phyloP scores from a whole-genome alignment of 2,329 filamentous ascomycete genomes.

The Penicillium polonicum region DNA sequence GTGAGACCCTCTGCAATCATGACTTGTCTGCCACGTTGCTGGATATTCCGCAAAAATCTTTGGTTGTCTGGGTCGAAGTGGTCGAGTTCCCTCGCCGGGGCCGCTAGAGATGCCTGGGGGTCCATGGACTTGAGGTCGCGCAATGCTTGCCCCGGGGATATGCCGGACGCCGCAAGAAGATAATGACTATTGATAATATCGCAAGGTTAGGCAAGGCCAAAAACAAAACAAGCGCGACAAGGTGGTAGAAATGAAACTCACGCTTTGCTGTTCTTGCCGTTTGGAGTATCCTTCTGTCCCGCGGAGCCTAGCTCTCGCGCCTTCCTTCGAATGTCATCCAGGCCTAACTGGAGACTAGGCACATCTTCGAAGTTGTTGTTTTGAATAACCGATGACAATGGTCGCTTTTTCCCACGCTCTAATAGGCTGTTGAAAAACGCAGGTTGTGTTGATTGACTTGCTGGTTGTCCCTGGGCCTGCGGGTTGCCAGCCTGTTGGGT shows the following conservation, averaged over 20 bases:
- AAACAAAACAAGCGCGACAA: not conserved
- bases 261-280: conserved; percentile 52
- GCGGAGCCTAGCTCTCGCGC: conserved; percentile 75
- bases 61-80: conserved; percentile 56
- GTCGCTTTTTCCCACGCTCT: conserved; percentile 65
- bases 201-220: not conserved
- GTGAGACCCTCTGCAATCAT: conserved; percentile 91
- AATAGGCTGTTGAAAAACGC: conserved; percentile 65
- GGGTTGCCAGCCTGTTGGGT: conserved; percentile 24
- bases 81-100: conserved; percentile 37
- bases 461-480: conserved; percentile 26
- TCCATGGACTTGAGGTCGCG: conserved; percentile 82
- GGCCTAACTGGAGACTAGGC: conserved; percentile 82
- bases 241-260: conserved; percentile 37
- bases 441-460: conserved; percentile 46
- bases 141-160: conserved; percentile 80
- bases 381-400: conserved; percentile 62
- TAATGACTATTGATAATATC: conserved; percentile 65
- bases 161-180: conserved; percentile 86
- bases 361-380: conserved; percentile 67
- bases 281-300: conserved; percentile 47
- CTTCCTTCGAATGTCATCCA: conserved; percentile 78
- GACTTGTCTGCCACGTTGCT: conserved; percentile 84
- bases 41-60: conserved; percentile 79
- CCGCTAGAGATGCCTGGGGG: conserved; percentile 59